Base-by-base conservation (phyloP, 2,329 filamentous ascomycete species). In the Plectosphaerella sp. region DNA sequence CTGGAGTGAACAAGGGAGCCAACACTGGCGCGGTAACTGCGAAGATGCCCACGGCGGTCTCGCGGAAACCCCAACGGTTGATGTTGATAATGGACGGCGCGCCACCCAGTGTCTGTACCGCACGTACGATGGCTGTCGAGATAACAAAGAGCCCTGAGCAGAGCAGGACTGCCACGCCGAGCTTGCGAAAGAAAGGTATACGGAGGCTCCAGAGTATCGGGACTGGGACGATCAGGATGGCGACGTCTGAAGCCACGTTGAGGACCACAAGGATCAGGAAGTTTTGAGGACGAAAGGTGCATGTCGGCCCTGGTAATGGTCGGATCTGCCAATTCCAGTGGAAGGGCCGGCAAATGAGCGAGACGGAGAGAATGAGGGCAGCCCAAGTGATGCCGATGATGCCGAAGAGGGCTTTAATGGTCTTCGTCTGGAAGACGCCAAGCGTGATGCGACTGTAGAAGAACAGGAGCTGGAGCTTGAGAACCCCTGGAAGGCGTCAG, bases 71-170 rank as follows among this genome's bases (percentile, higher is more conserved):
- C 53, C 54, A 56, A 4, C 54, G 46, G 42, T 54, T 56, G 50
- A 64, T 62, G 37, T 57, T 63, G 50, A 64, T 63, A 7, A 62
- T 53, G 9, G 61, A 61, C 2, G 61, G 59, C 1, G 55, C 36
- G 0, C 58, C 58, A 3, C 45, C 39, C 11, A 64, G 54, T 0
- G 62, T 64, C 5, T 57, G 49, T 2, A 55, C 45, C 1, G 60
- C 62, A 1, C 62, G 57, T 4, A 63, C 51, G 15, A 64, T 47
- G 1, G 62, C 62, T 1, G 62, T 62, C 3, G 57, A 58, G 16
- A 64, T 63, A 35, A 64, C 50, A 48, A 64, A 64, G 4, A 64
- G 16, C 9, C 59, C 62, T 1, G 61, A 64, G 5, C 57, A 62
- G 2, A 64, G 52, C 5, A 64, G 52, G 1, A 64, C 36, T 2